These are phyloP conservation scores for Mycena olivaceomarginata DNA, from an alignment of 768 basidiomycete species.

Conservation along the genomic window DNA sequence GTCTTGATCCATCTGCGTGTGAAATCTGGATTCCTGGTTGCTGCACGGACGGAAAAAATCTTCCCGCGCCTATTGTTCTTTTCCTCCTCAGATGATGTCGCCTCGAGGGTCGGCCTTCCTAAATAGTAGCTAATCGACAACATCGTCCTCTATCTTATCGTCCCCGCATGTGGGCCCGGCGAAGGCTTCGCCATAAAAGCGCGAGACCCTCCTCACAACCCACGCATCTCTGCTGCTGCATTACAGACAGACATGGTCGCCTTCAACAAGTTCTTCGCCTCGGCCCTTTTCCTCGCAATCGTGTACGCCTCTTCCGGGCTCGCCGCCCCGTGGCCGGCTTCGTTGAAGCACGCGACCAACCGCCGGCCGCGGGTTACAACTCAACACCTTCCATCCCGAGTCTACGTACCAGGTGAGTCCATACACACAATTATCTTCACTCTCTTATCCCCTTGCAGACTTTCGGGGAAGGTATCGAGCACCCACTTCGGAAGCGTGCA, in stretches of 20 bases:
- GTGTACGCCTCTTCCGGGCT: slow-evolving; percentile 42
- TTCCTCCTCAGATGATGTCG: no score
- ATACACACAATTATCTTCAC: background rate
- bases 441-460: slow-evolving; percentile 44
- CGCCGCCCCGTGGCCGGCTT: slow-evolving; percentile 23
- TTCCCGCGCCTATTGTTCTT: no score
- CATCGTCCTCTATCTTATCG: slow-evolving; percentile 20
- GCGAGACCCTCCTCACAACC: background rate
- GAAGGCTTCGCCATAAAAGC: no score
- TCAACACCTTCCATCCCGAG: slow-evolving; percentile 52
- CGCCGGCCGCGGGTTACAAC: slow-evolving; percentile 51
- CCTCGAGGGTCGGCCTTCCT: no score
- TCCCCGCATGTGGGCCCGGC: no score
- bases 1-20: no score
- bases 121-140: background rate
- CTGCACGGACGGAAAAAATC: no score
- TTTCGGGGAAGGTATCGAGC: slow-evolving; percentile 51
- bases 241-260: slow-evolving; percentile 41
- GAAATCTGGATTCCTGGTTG: no score
- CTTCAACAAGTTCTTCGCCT: slow-evolving; percentile 45
- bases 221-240: slow-evolving; percentile 7
- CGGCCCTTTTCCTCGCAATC: slow-evolving; percentile 46
- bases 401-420: slow-evolving; percentile 49
- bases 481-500: slow-evolving; percentile 32
- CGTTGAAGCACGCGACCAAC: slow-evolving; percentile 49